Evolutionary conservation across 2,329 filamentous ascomycete genomes (phyloP).

Genomic region (Arthroderma sp.): DNA sequence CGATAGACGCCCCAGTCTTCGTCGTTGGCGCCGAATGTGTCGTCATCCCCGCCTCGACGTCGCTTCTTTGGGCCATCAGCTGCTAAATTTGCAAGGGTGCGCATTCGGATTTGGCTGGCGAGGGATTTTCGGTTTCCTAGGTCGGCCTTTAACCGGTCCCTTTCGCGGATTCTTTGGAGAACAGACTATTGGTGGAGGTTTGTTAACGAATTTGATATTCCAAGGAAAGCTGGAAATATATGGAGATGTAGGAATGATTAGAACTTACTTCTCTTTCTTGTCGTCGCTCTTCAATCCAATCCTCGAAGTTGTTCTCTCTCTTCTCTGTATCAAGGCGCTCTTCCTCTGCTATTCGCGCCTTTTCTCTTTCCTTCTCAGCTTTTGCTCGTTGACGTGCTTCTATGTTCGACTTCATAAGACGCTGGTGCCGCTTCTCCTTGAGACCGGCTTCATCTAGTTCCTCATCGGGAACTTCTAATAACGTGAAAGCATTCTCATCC

Average conservation of each 20-base stretch:
- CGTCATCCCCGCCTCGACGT: slow-evolving; percentile 77
- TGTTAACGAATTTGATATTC: neutral
- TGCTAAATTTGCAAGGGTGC: slow-evolving; percentile 88
- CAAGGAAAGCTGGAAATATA: neutral
- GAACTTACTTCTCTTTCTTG: slow-evolving; percentile 46
- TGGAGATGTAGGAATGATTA: neutral
- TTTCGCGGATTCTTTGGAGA: slow-evolving; percentile 76
- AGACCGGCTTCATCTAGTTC: slow-evolving; percentile 81
- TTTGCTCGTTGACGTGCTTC: slow-evolving; percentile 90
- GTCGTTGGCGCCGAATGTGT: slow-evolving; percentile 92
- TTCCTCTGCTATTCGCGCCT: slow-evolving; percentile 68
- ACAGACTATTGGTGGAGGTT: slow-evolving; percentile 39
- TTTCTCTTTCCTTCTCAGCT: slow-evolving; percentile 87
- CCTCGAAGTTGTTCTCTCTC: slow-evolving; percentile 69
- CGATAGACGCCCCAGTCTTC: slow-evolving; percentile 97
- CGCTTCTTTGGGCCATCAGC: slow-evolving; percentile 78
- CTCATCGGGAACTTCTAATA: slow-evolving; percentile 81
- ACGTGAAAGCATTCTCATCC: slow-evolving; percentile 66
- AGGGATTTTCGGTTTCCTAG: slow-evolving; percentile 93
- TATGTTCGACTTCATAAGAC: slow-evolving; percentile 85
- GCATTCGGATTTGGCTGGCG: slow-evolving; percentile 95
- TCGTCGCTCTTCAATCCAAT: slow-evolving; percentile 74
- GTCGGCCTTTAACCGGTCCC: slow-evolving; percentile 84
- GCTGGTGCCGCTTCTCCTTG: slow-evolving; percentile 86
- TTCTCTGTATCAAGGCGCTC: slow-evolving; percentile 72